A percentile compares a stretch with the other conserved stretches of the same genome.
Conservation (phyloP, 2,329 filamentous ascomycete genomes). For the Cladosporium sp. region DNA sequence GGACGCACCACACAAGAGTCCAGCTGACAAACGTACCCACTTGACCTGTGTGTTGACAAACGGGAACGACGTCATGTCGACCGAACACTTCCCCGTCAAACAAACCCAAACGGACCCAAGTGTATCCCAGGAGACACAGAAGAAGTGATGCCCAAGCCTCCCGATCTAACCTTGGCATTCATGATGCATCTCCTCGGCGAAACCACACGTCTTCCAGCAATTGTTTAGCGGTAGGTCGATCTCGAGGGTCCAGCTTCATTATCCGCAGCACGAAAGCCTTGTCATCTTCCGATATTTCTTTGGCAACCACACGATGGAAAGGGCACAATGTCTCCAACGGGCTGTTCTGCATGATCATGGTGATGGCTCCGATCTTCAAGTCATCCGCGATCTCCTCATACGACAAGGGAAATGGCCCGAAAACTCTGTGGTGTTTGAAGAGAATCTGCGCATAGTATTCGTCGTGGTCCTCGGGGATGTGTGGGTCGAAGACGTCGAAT, state of each 20-base stretch:
- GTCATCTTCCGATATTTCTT: constrained; percentile 30
- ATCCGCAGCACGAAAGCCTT: constrained; percentile 37
- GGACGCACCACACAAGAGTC: too few relatives aligned
- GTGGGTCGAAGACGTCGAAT: constrained; percentile 24
- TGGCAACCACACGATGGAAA: constrained; percentile 21
- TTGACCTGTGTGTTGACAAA: too few relatives aligned
- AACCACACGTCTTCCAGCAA: constrained; percentile 38
- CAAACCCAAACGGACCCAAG: too few relatives aligned
- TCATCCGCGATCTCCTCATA: constrained; percentile 22
- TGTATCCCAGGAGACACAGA: too few relatives aligned
- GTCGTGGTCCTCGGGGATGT: constrained; percentile 18
- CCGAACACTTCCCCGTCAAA: too few relatives aligned
- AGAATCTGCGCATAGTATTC: constrained; percentile 24
- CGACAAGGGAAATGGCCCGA: constrained; percentile 25
- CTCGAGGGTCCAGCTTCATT: constrained; percentile 42
- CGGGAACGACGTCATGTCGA: too few relatives aligned
- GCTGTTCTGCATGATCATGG: constrained; percentile 8
- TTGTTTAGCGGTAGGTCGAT: constrained; percentile 37
- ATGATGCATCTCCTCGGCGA: background rate
- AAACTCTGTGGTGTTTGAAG: constrained; percentile 21
- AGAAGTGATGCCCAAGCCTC: too few relatives aligned
- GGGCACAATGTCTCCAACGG: constrained; percentile 13
- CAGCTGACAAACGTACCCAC: too few relatives aligned
- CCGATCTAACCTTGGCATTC: too few relatives aligned
- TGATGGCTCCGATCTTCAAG: constrained; percentile 12